These are phyloP conservation scores for Pseudevernia furfuracea DNA, from an alignment of 495 filamentous ascomycete genomes.

Conservation along the genomic window DNA sequence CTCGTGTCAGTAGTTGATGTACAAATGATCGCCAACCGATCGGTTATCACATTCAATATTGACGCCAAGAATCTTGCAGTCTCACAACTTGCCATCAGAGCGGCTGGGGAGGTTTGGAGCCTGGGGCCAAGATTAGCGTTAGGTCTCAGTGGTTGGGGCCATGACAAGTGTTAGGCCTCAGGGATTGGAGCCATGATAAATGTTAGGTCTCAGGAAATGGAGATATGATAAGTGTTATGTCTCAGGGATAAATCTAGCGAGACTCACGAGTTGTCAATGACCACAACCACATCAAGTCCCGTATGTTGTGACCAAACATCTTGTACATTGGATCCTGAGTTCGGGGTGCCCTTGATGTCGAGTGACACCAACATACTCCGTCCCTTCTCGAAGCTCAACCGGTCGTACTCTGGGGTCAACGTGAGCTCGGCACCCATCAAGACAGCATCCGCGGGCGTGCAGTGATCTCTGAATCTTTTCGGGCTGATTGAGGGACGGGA, in stretches of 20 bases:
- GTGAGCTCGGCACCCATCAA: conserved; percentile 20
- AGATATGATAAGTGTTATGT: background rate
- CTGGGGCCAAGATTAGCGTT: conserved; percentile 5
- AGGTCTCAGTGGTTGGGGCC: no score
- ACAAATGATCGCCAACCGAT: conserved; percentile 25
- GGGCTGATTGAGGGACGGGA: background rate
- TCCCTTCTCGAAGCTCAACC: conserved; percentile 11
- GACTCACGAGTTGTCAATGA: conserved; percentile 27
- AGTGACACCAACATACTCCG: conserved; percentile 23
- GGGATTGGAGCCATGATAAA: background rate
- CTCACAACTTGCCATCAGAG: conserved; percentile 26
- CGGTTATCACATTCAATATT: conserved; percentile 16
- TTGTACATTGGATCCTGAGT: background rate
- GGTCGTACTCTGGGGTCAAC: conserved; percentile 21
- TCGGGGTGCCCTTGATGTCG: conserved; percentile 19
- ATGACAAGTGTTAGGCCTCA: background rate
- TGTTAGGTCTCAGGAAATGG: background rate
- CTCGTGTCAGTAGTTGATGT: conserved; percentile 4
- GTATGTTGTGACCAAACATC: background rate
- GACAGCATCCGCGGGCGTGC: conserved; percentile 13
- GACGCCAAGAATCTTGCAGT: conserved; percentile 24
- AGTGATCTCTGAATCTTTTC: conserved; percentile 6
- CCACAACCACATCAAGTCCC: conserved; percentile 22
- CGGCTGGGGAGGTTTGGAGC: conserved; percentile 23
- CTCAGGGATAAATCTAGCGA: background rate